phyloP scores from a whole-genome alignment of 768 basidiomycete genomes.

The Clitopilus hobsonii region DNA sequence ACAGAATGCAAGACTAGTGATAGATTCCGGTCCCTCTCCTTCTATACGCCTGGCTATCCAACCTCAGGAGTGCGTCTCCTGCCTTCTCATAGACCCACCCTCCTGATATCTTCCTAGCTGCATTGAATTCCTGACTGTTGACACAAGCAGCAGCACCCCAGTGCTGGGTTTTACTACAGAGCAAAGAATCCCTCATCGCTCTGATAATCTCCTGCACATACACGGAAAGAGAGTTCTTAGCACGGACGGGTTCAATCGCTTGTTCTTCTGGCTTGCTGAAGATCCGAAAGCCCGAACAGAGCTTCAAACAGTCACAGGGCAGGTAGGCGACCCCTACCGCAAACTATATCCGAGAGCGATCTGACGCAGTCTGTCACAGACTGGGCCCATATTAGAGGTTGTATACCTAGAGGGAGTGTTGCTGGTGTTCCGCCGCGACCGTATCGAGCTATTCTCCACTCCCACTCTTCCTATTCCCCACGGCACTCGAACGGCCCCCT shows the following conservation, averaged over 20 bases:
- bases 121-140: conserved; percentile 37
- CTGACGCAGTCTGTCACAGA: conserved; percentile 16
- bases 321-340: conserved; percentile 14
- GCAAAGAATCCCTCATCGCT: conserved; percentile 25
- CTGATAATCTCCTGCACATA: conserved; percentile 29
- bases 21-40: conserved; percentile 36
- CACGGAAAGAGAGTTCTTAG: conserved; percentile 33
- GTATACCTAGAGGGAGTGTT: conserved; percentile 38
- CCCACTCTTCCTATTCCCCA: conserved; percentile 15
- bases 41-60: conserved; percentile 37
- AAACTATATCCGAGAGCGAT: too few species aligned
- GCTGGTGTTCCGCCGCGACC: conserved; percentile 37
- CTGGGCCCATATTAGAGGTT: conserved; percentile 34
- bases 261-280: conserved; percentile 32
- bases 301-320: conserved; percentile 27
- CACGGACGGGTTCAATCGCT: conserved; percentile 21
- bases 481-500: conserved; percentile 27
- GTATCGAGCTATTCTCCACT: conserved; percentile 39
- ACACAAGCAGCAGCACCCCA: conserved; percentile 28
- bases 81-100: not conserved
- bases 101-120: conserved; percentile 17
- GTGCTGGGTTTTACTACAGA: conserved; percentile 28
- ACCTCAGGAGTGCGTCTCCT: conserved; percentile 30
- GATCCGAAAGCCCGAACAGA: conserved; percentile 24
- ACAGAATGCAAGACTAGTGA: conserved; percentile 36